Percentiles rank a stretch among this genome's conserved stretches.
phyloP scores from a whole-genome alignment of 2,329 filamentous ascomycete species.

The Escovopsis sp. region DNA sequence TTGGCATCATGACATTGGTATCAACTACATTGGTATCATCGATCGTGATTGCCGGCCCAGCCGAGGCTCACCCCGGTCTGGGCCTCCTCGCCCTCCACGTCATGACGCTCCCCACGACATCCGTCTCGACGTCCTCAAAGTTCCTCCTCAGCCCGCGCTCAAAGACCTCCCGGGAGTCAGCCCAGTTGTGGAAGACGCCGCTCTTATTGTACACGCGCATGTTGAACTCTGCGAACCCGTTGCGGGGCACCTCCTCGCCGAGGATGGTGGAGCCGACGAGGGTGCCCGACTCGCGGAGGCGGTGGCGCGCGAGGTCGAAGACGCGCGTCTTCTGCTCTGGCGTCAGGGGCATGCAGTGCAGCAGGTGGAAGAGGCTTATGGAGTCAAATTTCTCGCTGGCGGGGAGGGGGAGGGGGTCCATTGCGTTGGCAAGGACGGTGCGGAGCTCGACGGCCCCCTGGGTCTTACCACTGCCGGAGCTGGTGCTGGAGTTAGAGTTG shows the following conservation, averaged over 20 bases:
- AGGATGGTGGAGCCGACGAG: slow-evolving; percentile 15
- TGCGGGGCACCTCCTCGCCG: slow-evolving; percentile 5
- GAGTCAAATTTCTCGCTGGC: slow-evolving; percentile 20
- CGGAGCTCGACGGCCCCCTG: slow-evolving; percentile 8
- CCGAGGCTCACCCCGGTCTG: slow-evolving; percentile 11
- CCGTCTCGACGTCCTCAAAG: slow-evolving; percentile 25
- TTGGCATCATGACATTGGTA: too few relatives aligned
- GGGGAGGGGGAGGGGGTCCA: slow-evolving; percentile 16
- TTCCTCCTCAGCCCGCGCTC: slow-evolving; percentile 18
- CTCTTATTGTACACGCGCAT: slow-evolving; percentile 20
- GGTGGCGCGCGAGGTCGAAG: slow-evolving; percentile 6
- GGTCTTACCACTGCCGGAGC: too few relatives aligned
- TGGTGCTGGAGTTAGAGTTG: too few relatives aligned
- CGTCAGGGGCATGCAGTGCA: slow-evolving; percentile 14
- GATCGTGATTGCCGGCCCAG: background rate
- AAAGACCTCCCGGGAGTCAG: slow-evolving; percentile 20
- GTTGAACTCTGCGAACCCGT: slow-evolving; percentile 7
- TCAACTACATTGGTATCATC: too few relatives aligned
- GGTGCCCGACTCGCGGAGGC: slow-evolving; percentile 9
- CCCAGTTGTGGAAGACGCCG: slow-evolving; percentile 25
- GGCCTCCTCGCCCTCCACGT: slow-evolving; percentile 22
- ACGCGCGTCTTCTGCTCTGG: slow-evolving; percentile 9
- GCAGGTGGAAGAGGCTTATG: slow-evolving; percentile 16
- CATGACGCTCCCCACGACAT: slow-evolving; percentile 23
- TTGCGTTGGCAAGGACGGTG: slow-evolving; percentile 22